Base-by-base conservation (phyloP, 2,329 filamentous ascomycete species). In the Hypomyces rosellus region DNA sequence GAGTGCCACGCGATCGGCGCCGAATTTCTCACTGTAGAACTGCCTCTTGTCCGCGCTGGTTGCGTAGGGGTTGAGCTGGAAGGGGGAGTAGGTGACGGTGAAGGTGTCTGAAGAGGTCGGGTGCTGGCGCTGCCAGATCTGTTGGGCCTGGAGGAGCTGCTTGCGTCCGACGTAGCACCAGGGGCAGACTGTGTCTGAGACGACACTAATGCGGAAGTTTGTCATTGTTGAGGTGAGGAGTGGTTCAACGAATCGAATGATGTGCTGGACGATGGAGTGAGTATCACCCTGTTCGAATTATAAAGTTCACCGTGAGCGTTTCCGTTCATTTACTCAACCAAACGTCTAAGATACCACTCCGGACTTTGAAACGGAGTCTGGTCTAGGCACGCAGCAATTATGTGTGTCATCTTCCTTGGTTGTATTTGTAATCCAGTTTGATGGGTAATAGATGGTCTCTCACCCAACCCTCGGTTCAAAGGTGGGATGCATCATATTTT, bases 51-150 rank as follows among this genome's bases (percentile, higher is more conserved):
- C 61, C 42, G 62, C 66, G 56, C 65, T 66, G 3, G 57, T 59
- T 1, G 50, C 55, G 6, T 65, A 56, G 0, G 72, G 72, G 40
- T 63, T 62, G 1, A 78, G 68, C 52, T 77, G 68, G 49, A 70
- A 76, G 0, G 76, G 75, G 7, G 66, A 68, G 58, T 73, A 77
- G 20, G 64, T 67, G 44, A 78, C 60, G 39, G 70, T 63, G 53
- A 79, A 77, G 33, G 78, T 89, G 70, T 95, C 88, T 8, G 64
- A 62, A 38, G 67, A 69, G 12, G 69, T 61, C 1, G 74, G 72
- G 52, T 75, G 62, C 18, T 59, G 62, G 11, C 64, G 55, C 48
- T 62, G 63, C 63, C 73, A 75, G 2, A 65, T 56, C 22, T 64
- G 62, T 49, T 77, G 74, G 39, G 76, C 76, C n/a, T 55, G 55